Conservation (phyloP, 805 yeast species). For the Saccharomycopsis lassenensis region DNA sequence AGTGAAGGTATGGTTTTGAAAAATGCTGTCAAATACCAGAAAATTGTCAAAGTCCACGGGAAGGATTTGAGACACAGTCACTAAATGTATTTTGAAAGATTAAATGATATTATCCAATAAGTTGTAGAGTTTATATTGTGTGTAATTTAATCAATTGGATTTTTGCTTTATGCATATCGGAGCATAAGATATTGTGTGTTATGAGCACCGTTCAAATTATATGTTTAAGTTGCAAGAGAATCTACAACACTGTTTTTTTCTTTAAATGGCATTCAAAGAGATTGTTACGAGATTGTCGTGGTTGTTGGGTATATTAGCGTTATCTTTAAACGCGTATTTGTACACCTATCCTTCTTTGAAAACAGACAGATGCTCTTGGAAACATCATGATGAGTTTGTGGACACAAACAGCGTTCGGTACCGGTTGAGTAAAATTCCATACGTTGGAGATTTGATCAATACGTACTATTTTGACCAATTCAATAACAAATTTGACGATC, state of each 20-base stretch:
- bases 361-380: conserved; percentile 53
- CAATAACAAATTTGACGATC: conserved; percentile 7
- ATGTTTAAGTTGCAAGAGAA: too few relatives aligned
- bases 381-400: conserved; percentile 17
- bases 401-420: conserved; percentile 19
- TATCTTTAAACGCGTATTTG: conserved; percentile 48
- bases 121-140: too few relatives aligned
- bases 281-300: neutral
- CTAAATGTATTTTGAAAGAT: too few relatives aligned
- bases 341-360: conserved; percentile 66
- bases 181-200: too few relatives aligned
- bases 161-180: too few relatives aligned
- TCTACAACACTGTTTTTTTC: too few relatives aligned
- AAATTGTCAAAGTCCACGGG: conserved; percentile 17
- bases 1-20: conserved; percentile 22
- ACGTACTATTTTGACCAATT: conserved; percentile 21
- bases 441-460: conserved; percentile 20
- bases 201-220: too few relatives aligned
- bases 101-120: too few relatives aligned
- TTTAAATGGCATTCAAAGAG: conserved; percentile 3
- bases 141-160: too few relatives aligned
- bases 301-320: conserved; percentile 26
- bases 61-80: conserved; percentile 20
- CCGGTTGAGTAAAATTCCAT: conserved; percentile 19
- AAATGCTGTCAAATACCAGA: conserved; percentile 22